Base-by-base conservation (phyloP, 768 basidiomycete species). In the Sutorius australiensis region DNA sequence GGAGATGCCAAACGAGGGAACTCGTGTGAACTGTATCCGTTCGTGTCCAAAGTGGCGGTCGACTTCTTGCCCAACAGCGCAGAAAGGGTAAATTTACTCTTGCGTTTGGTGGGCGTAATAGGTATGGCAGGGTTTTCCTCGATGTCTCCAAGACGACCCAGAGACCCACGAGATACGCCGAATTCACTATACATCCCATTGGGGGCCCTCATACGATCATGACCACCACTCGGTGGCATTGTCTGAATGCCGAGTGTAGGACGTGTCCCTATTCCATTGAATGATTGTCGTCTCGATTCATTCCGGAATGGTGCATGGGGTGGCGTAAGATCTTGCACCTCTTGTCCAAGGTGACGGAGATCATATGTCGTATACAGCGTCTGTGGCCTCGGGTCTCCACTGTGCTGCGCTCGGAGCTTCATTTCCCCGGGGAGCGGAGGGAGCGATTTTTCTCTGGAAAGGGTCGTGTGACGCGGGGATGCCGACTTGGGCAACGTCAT, bases 241-340 rank as follows among this genome's bases (percentile, higher is more conserved):
- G 79, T 85, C 59, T 82, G 83, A 21, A 74, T 58, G 9, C 64
- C 72, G 19, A 81, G 63, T 47, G 78, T 78, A 7, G 87, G 82
- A 17, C 78, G 77, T 6, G 83, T 79, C 13, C 80, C 72, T 19
- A 81, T 70, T 16, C 89, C 91, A 37, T 82, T 75, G 55, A 92
- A 91, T 3, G 90, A 92, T 65, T 91, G 90, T 40, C 90, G 76
- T 55, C 90, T 77, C 34, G 61, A 58, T 50, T 89, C 87, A 16
- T 61, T 72, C 39, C 79, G 79, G 76, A 89, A 89, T 3, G 84
- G 77, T 3, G 83, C 79, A 46, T 81, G 78, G 3, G 86, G 85
- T 30, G 82, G 83, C 8, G 77, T 59, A 61, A 87, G 82, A 53
- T 80, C 80, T 41, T 78, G 73, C 0, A 70, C 65, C 13, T 63